These are phyloP conservation scores for Centella asiatica DNA, from an alignment of 129 eudicot species.

Conservation along the genomic window DNA sequence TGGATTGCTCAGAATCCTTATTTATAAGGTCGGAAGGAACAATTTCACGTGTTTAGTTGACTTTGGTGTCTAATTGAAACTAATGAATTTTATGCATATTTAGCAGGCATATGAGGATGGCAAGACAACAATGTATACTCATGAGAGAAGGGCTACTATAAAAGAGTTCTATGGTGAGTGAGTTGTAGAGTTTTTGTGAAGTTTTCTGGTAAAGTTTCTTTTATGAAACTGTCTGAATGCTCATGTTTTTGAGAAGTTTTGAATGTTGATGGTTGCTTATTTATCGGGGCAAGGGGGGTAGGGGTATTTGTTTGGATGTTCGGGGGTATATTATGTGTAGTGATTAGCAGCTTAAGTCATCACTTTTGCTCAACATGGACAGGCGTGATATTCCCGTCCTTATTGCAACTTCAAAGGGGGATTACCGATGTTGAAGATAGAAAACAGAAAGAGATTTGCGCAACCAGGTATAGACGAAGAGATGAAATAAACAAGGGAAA, in stretches of 20 bases:
- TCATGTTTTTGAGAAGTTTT: no score
- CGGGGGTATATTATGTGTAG: background rate
- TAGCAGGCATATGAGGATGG: constrained; percentile 72
- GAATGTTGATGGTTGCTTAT: no score
- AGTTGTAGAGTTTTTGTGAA: no score
- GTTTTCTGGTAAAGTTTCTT: no score
- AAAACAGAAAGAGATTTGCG: constrained; percentile 57
- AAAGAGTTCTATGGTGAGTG: constrained; percentile 64
- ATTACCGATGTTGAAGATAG: constrained; percentile 65
- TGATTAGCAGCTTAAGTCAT: background rate
- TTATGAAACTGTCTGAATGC: no score
- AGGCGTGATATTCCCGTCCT: constrained; percentile 74
- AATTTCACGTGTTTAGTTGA: background rate
- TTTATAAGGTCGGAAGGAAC: constrained; percentile 42
- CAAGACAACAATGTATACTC: constrained; percentile 56
- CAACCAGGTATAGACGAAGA: constrained; percentile 32
- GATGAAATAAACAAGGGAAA: constrained; percentile 52
- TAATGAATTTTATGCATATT: background rate
- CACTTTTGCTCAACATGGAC: background rate
- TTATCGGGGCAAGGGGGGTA: no score
- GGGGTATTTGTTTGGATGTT: background rate
- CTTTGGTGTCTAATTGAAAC: background rate
- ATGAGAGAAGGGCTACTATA: constrained; percentile 62
- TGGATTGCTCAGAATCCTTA: constrained; percentile 65
- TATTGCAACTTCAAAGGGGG: constrained; percentile 68